phyloP scores from a whole-genome alignment of 1,284 basidiomycete genomes.

The Hymenochaete sp. region DNA sequence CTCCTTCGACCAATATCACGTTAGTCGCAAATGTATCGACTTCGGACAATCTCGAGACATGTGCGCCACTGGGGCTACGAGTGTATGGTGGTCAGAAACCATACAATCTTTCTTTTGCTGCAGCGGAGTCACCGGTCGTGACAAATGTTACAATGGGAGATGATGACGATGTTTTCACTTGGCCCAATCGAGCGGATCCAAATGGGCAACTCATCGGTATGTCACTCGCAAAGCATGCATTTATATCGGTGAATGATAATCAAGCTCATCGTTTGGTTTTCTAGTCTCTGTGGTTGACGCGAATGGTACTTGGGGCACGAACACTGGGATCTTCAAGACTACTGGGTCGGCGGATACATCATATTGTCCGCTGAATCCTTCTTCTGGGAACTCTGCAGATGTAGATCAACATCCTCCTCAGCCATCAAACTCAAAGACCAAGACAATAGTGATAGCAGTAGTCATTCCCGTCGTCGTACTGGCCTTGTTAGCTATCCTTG shows the following conservation, averaged over 20 bases:
- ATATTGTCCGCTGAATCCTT: too few relatives aligned
- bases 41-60: slow-evolving; percentile 30
- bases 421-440: slow-evolving; percentile 1
- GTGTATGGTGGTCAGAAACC: slow-evolving; percentile 39
- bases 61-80: slow-evolving; percentile 38
- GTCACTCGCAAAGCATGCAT: slow-evolving; percentile 19
- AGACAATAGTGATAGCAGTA: slow-evolving; percentile 8
- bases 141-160: slow-evolving; percentile 37
- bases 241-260: background rate
- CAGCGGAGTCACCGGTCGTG: slow-evolving; percentile 31
- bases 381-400: slow-evolving; percentile 14
- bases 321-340: slow-evolving; percentile 16
- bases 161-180: slow-evolving; percentile 37
- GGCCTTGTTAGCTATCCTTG: slow-evolving; percentile 2
- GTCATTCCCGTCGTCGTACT: slow-evolving; percentile 10
- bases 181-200: slow-evolving; percentile 39
- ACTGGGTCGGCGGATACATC: slow-evolving; percentile 4
- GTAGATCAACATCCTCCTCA: slow-evolving; percentile 13
- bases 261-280: slow-evolving; percentile 7
- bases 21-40: slow-evolving; percentile 36
- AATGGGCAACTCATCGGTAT: slow-evolving; percentile 33
- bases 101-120: slow-evolving; percentile 37
- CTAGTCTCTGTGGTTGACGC: slow-evolving; percentile 10
- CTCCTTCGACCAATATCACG: slow-evolving; percentile 25
- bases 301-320: slow-evolving; percentile 16